Evolutionary conservation across 148 eudicot species (phyloP), one percentile per base, ranked within the genome.

Genomic region (Polygonum aviculare): DNA sequence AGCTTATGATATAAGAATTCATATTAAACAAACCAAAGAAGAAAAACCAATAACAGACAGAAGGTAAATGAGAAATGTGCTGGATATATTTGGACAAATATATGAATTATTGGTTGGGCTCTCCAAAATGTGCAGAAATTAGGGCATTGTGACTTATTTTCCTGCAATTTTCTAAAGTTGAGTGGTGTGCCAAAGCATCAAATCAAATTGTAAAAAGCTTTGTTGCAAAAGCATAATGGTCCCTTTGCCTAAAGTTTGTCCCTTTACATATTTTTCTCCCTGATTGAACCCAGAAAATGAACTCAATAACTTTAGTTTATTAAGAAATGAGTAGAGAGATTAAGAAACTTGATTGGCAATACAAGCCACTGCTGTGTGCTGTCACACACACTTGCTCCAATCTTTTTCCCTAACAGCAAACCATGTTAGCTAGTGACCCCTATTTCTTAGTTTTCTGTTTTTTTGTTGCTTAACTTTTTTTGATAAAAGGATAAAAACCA

Each of bases 231-330:
- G 75, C 70, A 72, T 9, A 69, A 65, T 78, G 82, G 84, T 38
- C 82, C 80, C 81, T 62, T 45, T 21, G 12, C 16, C 0, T 44
- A 72, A 70, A 44, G 81, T 59, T 81, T 80, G 87, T 84, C 87
- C 77, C 79, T 81, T 89, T 81, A 79, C 81, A 78, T 22, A n/a
- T 48, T 44, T 44, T 6, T 44, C 9, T 44, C 9, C 40, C 72
- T 15, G 57, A 51, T 51, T 51, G 57, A 19, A 51, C 57, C 65
- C 65, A 19, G 35, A 26, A 18, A 59, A 59, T 21, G 10, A 59
- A 59, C 6, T 59, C 22, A 59, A 51, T 4, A 14, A 51, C 31
- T 26, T 51, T 16, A 51, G 4, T 16, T 3, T 15, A 4, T 3
- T 51, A 14, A 16, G 16, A 16, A 16, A 50, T 50, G 54, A 44